A percentile compares a stretch with the other conserved stretches of the same genome.
Conservation (phyloP, 1,139 yeast species). For the Yamadazyma diddensiae region DNA sequence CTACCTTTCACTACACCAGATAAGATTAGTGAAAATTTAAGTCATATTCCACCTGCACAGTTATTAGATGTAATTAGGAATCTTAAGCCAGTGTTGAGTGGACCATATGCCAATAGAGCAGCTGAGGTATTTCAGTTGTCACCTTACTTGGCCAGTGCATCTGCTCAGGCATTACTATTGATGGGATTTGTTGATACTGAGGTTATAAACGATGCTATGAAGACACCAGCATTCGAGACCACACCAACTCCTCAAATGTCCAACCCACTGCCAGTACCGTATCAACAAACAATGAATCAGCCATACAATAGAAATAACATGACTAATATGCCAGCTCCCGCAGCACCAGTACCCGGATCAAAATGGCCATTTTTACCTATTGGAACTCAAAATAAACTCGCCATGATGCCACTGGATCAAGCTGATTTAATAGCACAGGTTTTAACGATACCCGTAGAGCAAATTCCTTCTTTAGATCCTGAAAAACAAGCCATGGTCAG, state of each 20-base stretch:
- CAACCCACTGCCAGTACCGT: constrained; percentile 10
- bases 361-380: constrained; percentile 53
- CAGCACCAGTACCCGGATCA: constrained; percentile 13
- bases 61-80: constrained; percentile 65
- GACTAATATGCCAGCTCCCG: constrained; percentile 4
- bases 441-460: constrained; percentile 53
- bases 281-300: constrained; percentile 16
- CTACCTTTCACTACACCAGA: constrained; percentile 49
- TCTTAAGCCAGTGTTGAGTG: constrained; percentile 49
- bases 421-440: constrained; percentile 67
- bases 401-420: constrained; percentile 50
- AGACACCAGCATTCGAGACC: constrained; percentile 23
- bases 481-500: constrained; percentile 64
- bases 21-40: constrained; percentile 51
- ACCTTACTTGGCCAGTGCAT: constrained; percentile 59
- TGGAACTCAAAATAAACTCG: constrained; percentile 46
- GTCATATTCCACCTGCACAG: constrained; percentile 66
- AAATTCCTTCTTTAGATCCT: constrained; percentile 52
- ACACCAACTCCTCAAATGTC: constrained; percentile 24
- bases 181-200: constrained; percentile 74
- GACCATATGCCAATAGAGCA: constrained; percentile 51
- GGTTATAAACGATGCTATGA: constrained; percentile 51
- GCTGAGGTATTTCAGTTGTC: constrained; percentile 52
- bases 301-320: constrained; percentile 7
- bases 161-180: constrained; percentile 69